phyloP scores from a whole-genome alignment of 352 stramenopile genomes.

The Globisporangium uncinulatum region DNA sequence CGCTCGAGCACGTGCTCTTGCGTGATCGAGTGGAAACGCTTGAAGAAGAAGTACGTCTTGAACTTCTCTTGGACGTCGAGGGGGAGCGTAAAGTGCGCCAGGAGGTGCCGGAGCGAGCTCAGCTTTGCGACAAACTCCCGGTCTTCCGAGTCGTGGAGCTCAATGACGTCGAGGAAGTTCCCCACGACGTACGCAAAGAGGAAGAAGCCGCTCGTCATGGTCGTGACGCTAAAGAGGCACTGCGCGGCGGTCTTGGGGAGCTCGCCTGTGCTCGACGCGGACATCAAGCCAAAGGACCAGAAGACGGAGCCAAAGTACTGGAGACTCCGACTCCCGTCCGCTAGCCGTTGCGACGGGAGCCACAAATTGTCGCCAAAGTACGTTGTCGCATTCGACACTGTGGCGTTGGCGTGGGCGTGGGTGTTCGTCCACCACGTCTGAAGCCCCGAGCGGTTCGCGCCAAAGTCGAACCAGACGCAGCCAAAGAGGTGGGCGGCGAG shows the following conservation, averaged over 20 bases:
- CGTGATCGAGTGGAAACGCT: conserved; percentile 62
- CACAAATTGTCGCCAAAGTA: conserved; percentile 29
- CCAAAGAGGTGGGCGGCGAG: conserved; percentile 47
- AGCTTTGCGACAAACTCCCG: conserved; percentile 52
- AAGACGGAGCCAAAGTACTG: conserved; percentile 49
- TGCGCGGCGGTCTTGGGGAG: conserved; percentile 39
- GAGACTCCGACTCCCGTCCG: conserved; percentile 15
- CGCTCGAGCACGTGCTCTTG: conserved; percentile 54
- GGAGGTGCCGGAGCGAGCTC: conserved; percentile 41
- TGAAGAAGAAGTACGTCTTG: conserved; percentile 65
- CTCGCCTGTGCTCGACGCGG: conserved; percentile 45
- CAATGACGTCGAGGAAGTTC: conserved; percentile 53
- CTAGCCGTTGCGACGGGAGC: conserved; percentile 20
- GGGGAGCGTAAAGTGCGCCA: conserved; percentile 46
- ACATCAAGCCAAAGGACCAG: conserved; percentile 55
- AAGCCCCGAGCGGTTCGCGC: conserved; percentile 33
- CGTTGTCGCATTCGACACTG: not conserved
- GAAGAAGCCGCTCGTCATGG: conserved; percentile 58
- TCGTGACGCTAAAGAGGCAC: conserved; percentile 48
- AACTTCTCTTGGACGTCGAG: conserved; percentile 41
- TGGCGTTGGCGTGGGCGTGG: not conserved
- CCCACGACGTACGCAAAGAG: conserved; percentile 56
- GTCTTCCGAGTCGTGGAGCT: conserved; percentile 53
- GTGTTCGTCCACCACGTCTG: conserved; percentile 13
- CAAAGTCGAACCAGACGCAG: conserved; percentile 60